A percentile compares a stretch with the other conserved stretches of the same genome.
Conservation (phyloP, 441 rosid species). For the Adansonia grandidieri region DNA sequence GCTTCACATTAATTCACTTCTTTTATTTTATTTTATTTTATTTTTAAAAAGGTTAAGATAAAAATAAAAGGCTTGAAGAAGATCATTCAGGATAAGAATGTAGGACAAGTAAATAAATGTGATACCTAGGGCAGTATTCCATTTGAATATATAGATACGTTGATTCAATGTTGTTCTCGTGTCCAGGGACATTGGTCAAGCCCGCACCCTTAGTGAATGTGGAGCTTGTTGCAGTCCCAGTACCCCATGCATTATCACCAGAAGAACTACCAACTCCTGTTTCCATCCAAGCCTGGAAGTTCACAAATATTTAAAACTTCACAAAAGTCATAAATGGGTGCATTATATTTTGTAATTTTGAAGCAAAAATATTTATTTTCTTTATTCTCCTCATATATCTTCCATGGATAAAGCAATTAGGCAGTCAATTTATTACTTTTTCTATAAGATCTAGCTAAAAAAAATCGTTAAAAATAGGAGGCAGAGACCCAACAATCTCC, state of each 20-base stretch:
- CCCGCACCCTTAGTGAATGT: constrained; percentile 60
- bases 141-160: constrained; percentile 94
- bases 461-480: not conserved
- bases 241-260: constrained; percentile 73
- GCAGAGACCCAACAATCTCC: constrained; percentile 16
- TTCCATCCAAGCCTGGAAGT: constrained; percentile 96
- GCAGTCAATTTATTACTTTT: constrained; percentile 12
- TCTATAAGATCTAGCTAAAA: not conserved
- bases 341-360: not conserved
- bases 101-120: not conserved
- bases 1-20: constrained; percentile 7
- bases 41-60: not conserved
- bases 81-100: not conserved
- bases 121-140: constrained; percentile 98
- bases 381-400: not conserved
- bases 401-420: not conserved
- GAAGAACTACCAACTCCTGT: constrained; percentile 75
- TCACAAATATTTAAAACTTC: constrained; percentile 42
- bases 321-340: constrained; percentile 22
- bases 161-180: constrained; percentile 73
- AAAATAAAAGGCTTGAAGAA: not conserved
- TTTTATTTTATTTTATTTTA: not conserved
- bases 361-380: not conserved
- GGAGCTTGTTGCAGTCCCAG: constrained; percentile 77
- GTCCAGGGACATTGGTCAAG: constrained; percentile 61